Percentiles rank a stretch among this genome's conserved stretches.
phyloP scores from a whole-genome alignment of 352 stramenopile species.

The Globisporangium carolinianum region DNA sequence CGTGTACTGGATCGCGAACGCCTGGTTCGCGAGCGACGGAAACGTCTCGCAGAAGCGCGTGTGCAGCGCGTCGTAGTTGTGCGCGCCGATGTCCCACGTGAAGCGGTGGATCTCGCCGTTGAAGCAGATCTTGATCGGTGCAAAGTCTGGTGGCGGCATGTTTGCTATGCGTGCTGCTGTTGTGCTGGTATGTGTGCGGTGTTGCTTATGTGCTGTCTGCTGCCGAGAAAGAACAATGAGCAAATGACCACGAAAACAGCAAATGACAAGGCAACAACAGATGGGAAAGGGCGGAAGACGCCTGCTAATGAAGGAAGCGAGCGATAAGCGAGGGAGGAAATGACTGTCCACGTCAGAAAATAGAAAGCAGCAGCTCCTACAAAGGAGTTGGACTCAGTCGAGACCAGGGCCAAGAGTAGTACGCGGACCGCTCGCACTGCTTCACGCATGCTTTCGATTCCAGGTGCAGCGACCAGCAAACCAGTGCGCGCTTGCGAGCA shows the following conservation, averaged over 20 bases:
- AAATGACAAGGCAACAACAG: too few species aligned
- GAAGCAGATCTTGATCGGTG: slow-evolving; percentile 73
- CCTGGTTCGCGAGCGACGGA: slow-evolving; percentile 18
- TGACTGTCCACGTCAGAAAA: background rate
- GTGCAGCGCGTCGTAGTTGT: slow-evolving; percentile 38
- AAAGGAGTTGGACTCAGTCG: slow-evolving; percentile 7
- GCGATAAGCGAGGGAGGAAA: background rate
- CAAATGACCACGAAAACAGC: too few species aligned
- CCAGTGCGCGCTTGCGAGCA: too few species aligned
- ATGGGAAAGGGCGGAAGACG: slow-evolving; percentile 4
- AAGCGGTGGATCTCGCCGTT: slow-evolving; percentile 84
- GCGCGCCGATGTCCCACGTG: slow-evolving; percentile 46
- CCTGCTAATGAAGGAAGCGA: too few species aligned
- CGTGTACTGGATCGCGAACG: slow-evolving; percentile 79
- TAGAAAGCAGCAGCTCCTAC: slow-evolving; percentile 1
- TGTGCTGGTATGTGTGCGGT: background rate
- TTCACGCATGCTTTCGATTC: too few species aligned
- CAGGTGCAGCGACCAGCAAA: too few species aligned
- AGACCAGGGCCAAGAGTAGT: background rate
- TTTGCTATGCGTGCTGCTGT: slow-evolving; percentile 1
- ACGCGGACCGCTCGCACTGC: too few species aligned
- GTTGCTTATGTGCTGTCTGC: too few species aligned
- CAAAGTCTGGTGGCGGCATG: slow-evolving; percentile 26
- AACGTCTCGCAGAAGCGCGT: slow-evolving; percentile 63
- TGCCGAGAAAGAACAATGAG: too few species aligned